phyloP scores from a whole-genome alignment of 1,139 yeast genomes.

The Blastobotrys serpentis region DNA sequence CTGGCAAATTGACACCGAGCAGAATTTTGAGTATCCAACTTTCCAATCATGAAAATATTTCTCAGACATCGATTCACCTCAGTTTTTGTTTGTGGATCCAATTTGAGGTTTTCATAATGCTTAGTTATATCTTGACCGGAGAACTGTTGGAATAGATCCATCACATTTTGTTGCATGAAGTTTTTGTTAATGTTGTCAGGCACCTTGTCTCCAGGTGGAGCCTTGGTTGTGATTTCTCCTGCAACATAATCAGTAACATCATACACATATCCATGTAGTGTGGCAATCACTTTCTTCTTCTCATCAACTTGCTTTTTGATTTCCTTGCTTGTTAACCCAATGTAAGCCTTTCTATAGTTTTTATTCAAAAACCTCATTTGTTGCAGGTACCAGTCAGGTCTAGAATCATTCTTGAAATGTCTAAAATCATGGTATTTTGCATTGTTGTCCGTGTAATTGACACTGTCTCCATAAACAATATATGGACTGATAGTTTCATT shows the following conservation, averaged over 20 bases:
- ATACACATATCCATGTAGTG: conserved; percentile 40
- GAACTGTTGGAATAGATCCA: conserved; percentile 35
- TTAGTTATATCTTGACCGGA: conserved; percentile 41
- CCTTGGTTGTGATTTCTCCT: conserved; percentile 39
- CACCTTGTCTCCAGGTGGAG: conserved; percentile 33
- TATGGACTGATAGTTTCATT: conserved; percentile 37
- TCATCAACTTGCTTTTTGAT: conserved; percentile 32
- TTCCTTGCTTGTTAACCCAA: conserved; percentile 40
- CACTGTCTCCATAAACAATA: conserved; percentile 41
- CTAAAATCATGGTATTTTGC: conserved; percentile 45
- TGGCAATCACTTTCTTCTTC: conserved; percentile 33
- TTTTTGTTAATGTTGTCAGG: conserved; percentile 31
- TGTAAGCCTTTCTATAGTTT: conserved; percentile 39
- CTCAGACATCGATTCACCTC: conserved; percentile 39
- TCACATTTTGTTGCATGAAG: conserved; percentile 37
- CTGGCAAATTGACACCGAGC: conserved; percentile 43
- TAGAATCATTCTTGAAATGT: conserved; percentile 39
- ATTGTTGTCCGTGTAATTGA: conserved; percentile 41
- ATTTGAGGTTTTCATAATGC: conserved; percentile 29
- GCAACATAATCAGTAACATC: conserved; percentile 41
- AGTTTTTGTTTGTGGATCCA: conserved; percentile 29
- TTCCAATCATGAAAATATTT: conserved; percentile 43
- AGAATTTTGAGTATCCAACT: conserved; percentile 42
- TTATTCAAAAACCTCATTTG: conserved; percentile 39
- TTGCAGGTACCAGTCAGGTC: conserved; percentile 46